Conservation (phyloP, 176 grass and related monocot genomes). For the Microstegium vimineum region DNA sequence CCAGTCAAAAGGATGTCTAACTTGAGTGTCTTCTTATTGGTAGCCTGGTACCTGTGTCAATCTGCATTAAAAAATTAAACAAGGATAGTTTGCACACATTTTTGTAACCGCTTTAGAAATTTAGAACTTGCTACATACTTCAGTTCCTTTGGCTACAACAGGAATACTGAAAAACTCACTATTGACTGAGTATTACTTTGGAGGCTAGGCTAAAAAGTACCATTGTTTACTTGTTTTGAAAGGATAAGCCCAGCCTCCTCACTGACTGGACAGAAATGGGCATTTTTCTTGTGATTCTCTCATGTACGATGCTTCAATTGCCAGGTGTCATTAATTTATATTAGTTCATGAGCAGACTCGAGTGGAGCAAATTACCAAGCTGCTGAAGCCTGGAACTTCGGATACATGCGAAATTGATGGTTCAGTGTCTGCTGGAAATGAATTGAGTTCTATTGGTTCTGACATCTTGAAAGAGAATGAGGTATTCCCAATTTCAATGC, state of each 20-base stretch:
- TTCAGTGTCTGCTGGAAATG: constrained; percentile 33
- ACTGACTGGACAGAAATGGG: constrained; percentile 5
- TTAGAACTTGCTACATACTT: background rate
- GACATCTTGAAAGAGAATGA: constrained; percentile 41
- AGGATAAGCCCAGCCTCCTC: background rate
- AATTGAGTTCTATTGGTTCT: constrained; percentile 33
- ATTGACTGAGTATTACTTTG: background rate
- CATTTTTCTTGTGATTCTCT: constrained; percentile 59
- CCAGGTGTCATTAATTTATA: constrained; percentile 74
- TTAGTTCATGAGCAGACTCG: constrained; percentile 80
- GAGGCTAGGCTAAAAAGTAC: background rate
- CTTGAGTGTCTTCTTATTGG: constrained; percentile 1
- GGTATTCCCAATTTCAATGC: constrained; percentile 40
- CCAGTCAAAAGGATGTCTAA: background rate
- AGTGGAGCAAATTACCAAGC: constrained; percentile 83
- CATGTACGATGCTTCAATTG: constrained; percentile 57
- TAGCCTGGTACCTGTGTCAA: background rate
- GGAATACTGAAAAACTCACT: background rate
- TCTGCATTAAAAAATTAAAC: constrained; percentile 7
- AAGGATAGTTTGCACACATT: background rate
- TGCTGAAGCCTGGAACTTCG: constrained; percentile 53
- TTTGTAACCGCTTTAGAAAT: background rate
- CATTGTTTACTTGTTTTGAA: background rate
- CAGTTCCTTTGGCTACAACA: constrained; percentile 2
- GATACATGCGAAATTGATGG: constrained; percentile 41